A percentile compares a stretch with the other conserved stretches of the same genome.
phyloP scores from a whole-genome alignment of 1,284 basidiomycete genomes.

The Ganoderma leucocontextum region DNA sequence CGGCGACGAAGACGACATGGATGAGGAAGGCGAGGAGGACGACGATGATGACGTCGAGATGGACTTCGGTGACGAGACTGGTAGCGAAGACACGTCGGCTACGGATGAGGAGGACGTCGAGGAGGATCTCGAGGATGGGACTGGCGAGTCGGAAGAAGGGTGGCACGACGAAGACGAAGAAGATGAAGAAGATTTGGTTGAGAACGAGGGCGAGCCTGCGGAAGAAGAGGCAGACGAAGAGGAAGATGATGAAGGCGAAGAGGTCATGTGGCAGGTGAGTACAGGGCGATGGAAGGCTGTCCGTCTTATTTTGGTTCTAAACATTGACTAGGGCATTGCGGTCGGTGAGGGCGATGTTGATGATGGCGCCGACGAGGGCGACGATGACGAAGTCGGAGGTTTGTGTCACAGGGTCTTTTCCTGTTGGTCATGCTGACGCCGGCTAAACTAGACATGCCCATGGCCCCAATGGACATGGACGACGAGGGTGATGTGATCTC shows the following conservation, averaged over 20 bases:
- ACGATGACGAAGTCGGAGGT: constrained; percentile 51
- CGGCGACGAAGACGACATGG: constrained; percentile 79
- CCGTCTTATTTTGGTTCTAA: not conserved
- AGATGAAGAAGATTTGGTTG: constrained; percentile 64
- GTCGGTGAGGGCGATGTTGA: constrained; percentile 49
- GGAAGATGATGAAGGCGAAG: constrained; percentile 54
- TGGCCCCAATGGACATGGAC: constrained; percentile 46
- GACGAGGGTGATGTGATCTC: constrained; percentile 74
- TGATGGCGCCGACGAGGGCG: constrained; percentile 54
- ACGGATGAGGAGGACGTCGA: constrained; percentile 74
- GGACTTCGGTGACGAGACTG: constrained; percentile 84
- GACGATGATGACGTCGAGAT: constrained; percentile 88
- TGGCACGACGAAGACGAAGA: constrained; percentile 76
- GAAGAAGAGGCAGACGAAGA: constrained; percentile 56
- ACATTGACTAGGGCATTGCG: constrained; percentile 59
- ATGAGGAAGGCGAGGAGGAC: constrained; percentile 77
- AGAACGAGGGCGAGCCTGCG: constrained; percentile 62
- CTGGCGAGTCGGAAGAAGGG: constrained; percentile 67
- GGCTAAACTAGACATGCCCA: constrained; percentile 31
- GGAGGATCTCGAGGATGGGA: constrained; percentile 66
- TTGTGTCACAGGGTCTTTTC: constrained; percentile 11
- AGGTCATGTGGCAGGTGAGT: constrained; percentile 80
- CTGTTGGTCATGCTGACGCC: not conserved
- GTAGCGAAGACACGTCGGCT: constrained; percentile 79
- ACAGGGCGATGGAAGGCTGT: not conserved